These are phyloP conservation scores for Cyberlindnera xylosilytica DNA, from an alignment of 805 yeast genomes.

Conservation along the genomic window DNA sequence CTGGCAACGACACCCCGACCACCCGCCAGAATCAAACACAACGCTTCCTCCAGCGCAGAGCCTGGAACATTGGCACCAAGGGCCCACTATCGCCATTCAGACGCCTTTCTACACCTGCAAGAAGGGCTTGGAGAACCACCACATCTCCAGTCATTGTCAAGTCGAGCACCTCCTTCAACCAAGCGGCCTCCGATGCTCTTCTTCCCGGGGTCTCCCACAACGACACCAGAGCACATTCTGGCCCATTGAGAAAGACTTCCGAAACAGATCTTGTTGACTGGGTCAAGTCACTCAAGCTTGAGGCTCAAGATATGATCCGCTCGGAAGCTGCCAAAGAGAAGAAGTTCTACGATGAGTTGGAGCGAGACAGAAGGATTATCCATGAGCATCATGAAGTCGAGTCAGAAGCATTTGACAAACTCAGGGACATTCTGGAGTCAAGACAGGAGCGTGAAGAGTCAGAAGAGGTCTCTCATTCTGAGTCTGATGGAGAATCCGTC, in stretches of 20 bases:
- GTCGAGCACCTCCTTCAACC: neutral
- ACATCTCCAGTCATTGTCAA: neutral
- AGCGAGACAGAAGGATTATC: conserved; percentile 27
- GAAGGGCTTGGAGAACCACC: conserved; percentile 3
- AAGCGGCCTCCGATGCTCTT: neutral
- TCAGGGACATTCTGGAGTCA: conserved; percentile 16
- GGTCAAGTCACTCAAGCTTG: conserved; percentile 33
- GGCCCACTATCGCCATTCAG: conserved; percentile 26
- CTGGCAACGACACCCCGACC: neutral
- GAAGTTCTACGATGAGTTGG: conserved; percentile 33
- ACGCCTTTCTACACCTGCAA: conserved; percentile 17
- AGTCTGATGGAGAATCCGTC: too few relatives aligned
- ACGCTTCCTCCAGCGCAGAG: conserved; percentile 12
- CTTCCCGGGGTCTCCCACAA: too few relatives aligned
- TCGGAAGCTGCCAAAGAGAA: conserved; percentile 35
- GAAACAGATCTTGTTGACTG: conserved; percentile 29
- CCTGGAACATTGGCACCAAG: conserved; percentile 23
- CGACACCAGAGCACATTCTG: neutral
- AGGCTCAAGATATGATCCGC: conserved; percentile 31
- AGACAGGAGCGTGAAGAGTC: neutral
- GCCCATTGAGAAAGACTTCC: neutral
- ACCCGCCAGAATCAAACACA: neutral
- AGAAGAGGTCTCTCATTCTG: too few relatives aligned
- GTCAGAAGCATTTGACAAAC: conserved; percentile 26
- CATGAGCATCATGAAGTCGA: conserved; percentile 23